Percentiles rank a stretch among this genome's conserved stretches.
phyloP scores from a whole-genome alignment of 257 asterid genomes.

The Asclepias syriaca region DNA sequence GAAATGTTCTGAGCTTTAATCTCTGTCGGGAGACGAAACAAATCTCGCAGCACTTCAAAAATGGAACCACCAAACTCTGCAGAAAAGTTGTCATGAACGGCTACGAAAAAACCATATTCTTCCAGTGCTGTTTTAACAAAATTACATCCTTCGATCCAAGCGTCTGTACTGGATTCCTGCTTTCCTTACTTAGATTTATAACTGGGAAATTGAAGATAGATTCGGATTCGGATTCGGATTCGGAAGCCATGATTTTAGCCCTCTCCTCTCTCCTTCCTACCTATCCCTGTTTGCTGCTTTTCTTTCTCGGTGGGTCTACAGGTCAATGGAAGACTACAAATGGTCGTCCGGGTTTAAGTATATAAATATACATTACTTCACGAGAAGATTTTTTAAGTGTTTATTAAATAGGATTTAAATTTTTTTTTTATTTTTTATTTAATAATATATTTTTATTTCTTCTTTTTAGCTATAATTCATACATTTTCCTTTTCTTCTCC shows the following conservation, averaged over 20 bases:
- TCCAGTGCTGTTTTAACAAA: constrained; percentile 8
- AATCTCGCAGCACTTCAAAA: background rate
- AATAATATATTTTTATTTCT: too few relatives aligned
- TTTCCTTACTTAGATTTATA: constrained; percentile 3
- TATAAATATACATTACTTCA: too few relatives aligned
- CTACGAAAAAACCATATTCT: constrained; percentile 14
- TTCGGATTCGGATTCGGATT: background rate
- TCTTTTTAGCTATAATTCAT: too few relatives aligned
- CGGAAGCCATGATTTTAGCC: background rate
- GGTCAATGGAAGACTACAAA: too few relatives aligned
- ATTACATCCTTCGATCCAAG: constrained; percentile 1
- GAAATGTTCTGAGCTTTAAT: background rate
- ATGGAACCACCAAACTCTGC: background rate
- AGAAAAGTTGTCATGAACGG: constrained; percentile 12
- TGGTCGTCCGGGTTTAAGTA: too few relatives aligned
- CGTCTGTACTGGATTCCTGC: background rate
- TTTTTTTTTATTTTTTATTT: too few relatives aligned
- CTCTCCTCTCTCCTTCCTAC: background rate
- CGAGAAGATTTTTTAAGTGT: too few relatives aligned
- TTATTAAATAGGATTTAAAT: too few relatives aligned
- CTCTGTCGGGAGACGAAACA: constrained; percentile 12
- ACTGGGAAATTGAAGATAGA: constrained; percentile 7
- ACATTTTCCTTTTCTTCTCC: too few relatives aligned
- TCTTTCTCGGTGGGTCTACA: background rate
- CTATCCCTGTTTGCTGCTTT: background rate